Percentiles rank a stretch among this genome's conserved stretches.
phyloP scores from a whole-genome alignment of 768 basidiomycete genomes.

The Russula olivacea region DNA sequence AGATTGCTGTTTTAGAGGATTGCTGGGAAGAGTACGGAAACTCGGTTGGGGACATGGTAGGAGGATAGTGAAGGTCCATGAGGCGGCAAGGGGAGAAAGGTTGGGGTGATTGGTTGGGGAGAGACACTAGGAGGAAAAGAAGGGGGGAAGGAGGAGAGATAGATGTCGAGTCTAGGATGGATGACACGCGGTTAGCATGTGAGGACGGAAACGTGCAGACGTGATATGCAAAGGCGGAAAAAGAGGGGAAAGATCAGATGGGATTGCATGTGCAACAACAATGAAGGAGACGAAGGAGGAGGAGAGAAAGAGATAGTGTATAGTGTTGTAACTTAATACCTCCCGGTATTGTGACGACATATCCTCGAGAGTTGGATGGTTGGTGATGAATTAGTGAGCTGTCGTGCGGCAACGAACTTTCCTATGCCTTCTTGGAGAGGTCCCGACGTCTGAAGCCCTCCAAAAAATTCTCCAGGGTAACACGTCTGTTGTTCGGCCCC shows the following conservation, averaged over 20 bases:
- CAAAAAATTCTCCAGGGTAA: too few relatives aligned
- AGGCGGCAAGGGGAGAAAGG: not conserved
- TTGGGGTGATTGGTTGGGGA: conserved; percentile 16
- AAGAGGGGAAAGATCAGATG: conserved; percentile 22
- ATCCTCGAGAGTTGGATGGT: too few relatives aligned
- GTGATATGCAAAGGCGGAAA: conserved; percentile 20
- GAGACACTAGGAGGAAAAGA: conserved; percentile 1
- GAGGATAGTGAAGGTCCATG: conserved; percentile 30
- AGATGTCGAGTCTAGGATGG: conserved; percentile 16
- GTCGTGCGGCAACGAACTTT: too few relatives aligned
- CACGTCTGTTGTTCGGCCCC: too few relatives aligned
- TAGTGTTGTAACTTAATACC: too few relatives aligned
- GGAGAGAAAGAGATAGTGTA: too few relatives aligned
- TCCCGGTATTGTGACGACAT: too few relatives aligned
- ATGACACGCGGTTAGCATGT: conserved; percentile 23
- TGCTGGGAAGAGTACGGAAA: conserved; percentile 31
- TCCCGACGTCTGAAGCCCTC: too few relatives aligned
- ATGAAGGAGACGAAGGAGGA: too few relatives aligned
- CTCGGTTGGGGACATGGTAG: conserved; percentile 30
- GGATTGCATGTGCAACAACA: conserved; percentile 1
- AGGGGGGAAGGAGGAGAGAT: conserved; percentile 7
- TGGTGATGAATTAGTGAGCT: too few relatives aligned
- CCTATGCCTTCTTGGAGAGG: too few relatives aligned
- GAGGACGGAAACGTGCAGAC: conserved; percentile 19
- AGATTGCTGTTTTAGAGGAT: conserved; percentile 28